Percentiles rank a stretch among this genome's conserved stretches.
Conservation (phyloP, 2,329 filamentous ascomycete species). For the Trichothecium sympodiale region DNA sequence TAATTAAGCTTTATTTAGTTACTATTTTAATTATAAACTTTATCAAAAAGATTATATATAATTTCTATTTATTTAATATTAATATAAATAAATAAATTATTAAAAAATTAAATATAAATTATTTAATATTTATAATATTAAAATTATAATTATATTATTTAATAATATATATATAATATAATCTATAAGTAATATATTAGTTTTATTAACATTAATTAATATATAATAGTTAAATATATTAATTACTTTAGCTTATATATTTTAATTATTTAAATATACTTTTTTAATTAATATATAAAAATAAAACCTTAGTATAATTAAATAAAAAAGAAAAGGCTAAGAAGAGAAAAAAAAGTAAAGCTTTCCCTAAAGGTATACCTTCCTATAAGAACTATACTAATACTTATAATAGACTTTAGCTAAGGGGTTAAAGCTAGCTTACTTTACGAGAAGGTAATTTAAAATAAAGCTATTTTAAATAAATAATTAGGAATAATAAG, state of each 20-base stretch:
- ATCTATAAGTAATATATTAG: too few species aligned
- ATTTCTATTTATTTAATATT: neutral
- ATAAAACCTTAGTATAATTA: neutral
- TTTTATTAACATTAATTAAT: conserved; percentile 2
- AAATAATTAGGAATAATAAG: neutral
- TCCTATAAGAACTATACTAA: neutral
- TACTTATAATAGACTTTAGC: neutral
- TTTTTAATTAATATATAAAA: neutral
- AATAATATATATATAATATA: too few species aligned
- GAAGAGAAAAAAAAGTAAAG: neutral
- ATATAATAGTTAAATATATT: neutral
- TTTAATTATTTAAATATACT: neutral
- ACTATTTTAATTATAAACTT: too few species aligned
- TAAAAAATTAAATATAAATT: conserved; percentile 1
- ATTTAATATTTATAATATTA: neutral
- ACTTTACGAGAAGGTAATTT: neutral
- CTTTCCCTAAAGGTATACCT: neutral
- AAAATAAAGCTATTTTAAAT: neutral
- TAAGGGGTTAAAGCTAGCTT: neutral
- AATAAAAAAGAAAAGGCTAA: neutral
- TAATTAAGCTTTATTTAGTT: too few species aligned
- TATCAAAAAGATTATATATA: too few species aligned
- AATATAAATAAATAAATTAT: neutral
- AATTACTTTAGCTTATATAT: neutral
- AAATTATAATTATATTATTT: neutral